These are phyloP conservation scores for Vitis hybrid DNA, from an alignment of 177 flowering plant species.

Conservation along the genomic window DNA sequence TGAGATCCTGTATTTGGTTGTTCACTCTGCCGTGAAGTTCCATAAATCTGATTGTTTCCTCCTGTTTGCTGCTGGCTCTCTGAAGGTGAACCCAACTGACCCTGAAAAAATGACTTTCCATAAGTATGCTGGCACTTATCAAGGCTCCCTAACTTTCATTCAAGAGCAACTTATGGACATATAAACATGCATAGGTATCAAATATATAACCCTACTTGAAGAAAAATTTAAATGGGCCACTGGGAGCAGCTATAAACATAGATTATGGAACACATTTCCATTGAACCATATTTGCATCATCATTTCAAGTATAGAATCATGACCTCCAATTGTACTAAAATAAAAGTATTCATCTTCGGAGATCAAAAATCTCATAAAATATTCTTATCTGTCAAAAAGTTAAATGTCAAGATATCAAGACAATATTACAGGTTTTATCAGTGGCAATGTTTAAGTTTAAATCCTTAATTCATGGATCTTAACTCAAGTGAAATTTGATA, in stretches of 20 bases:
- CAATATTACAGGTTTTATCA: neutral
- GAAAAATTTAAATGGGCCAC: too few species aligned
- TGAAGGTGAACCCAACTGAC: conserved; percentile 74
- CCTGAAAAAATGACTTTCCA: conserved; percentile 35
- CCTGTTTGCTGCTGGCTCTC: conserved; percentile 61
- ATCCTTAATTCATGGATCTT: neutral
- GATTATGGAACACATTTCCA: neutral
- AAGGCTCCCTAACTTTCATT: neutral
- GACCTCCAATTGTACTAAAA: neutral
- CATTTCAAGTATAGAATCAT: neutral
- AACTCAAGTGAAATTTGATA: neutral
- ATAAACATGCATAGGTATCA: too few species aligned
- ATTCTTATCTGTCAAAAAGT: too few species aligned
- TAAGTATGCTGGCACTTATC: neutral
- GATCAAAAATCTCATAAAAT: neutral
- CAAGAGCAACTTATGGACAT: neutral
- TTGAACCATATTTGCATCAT: neutral
- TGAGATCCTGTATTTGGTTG: conserved; percentile 41
- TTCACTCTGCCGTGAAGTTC: conserved; percentile 60
- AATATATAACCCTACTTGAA: too few species aligned
- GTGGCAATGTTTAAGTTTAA: neutral
- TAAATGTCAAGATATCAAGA: too few species aligned
- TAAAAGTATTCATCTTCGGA: neutral
- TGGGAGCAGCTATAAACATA: neutral
- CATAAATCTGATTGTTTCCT: conserved; percentile 59